Evolutionary conservation across 2,329 filamentous ascomycete species (phyloP), one percentile per base, ranked within the genome.

Genomic region (Ophiostoma sp.): DNA sequence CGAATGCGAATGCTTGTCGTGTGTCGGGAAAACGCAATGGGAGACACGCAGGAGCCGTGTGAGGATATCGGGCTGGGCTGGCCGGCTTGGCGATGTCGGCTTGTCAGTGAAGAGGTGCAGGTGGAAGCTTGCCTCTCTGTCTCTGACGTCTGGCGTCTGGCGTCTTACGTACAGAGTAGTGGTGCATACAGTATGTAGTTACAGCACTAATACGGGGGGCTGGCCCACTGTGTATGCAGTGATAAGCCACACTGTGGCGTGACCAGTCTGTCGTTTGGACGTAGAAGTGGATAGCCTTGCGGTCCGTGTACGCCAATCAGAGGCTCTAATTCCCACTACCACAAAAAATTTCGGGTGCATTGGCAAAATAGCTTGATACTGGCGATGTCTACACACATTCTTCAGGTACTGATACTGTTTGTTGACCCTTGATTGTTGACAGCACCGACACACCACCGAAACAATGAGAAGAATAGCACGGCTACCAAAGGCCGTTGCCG

Each of bases 391-490:
- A n/a, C 35, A 41, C n/a, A 48, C 5, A 1, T 13, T 23, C 20
- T 27, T 11, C 11, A 7, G 20, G n/a, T 54, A 48, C 15, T 7
- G 13, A n/a, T 4, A 41, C 4, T 41, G 39, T 15, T 15, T 5
- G 36, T 39, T 39, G 10, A 39, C 36, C 7, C 36, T 31, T 36
- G 36, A 57, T 8, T 13, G 15, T n/a, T 23, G n/a, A 27, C 27
- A 5, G 31, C 48, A 48, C 35, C 57, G 10, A 33, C 13, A 44
- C 65, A 54, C 35, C 36, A 20, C 41, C 60, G 15, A 27, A 62
- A 67, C 72, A 74, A 83, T 84, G 81, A 76, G 81, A 71, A 80
- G 81, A 77, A 78, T 83, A 80, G 75, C 80, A 71, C 76, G 79
- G 73, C 74, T 79, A 73, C 76, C 77, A 75, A 69, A 52, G 64